phyloP scores from a whole-genome alignment of 805 yeast species.

The Ogataea dorogensis region DNA sequence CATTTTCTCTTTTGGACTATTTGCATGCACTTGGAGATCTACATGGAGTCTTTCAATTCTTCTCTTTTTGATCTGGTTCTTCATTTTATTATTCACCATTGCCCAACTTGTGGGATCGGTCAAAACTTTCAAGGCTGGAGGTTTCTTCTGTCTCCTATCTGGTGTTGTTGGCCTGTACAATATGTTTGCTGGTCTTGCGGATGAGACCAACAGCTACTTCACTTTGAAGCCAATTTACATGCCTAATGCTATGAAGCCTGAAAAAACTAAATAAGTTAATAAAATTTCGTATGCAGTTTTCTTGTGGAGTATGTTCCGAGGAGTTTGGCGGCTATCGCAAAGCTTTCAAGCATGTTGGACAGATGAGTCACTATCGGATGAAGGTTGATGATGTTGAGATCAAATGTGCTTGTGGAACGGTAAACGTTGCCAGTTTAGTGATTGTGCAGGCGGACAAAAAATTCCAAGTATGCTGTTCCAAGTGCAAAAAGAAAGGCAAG shows the following conservation, averaged over 20 bases:
- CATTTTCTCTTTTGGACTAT: slow-evolving; percentile 45
- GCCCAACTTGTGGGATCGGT: slow-evolving; percentile 40
- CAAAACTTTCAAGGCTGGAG: slow-evolving; percentile 43
- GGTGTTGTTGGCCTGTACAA: slow-evolving; percentile 47
- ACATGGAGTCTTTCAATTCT: slow-evolving; percentile 41
- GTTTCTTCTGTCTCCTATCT: slow-evolving; percentile 44
- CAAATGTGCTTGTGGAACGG: slow-evolving; percentile 10
- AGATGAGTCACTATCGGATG: slow-evolving; percentile 8
- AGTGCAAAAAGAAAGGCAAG: slow-evolving; percentile 5
- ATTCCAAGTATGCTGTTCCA: slow-evolving; percentile 9
- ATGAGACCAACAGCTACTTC: slow-evolving; percentile 56
- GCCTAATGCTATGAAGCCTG: slow-evolving; percentile 39
- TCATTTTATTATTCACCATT: slow-evolving; percentile 45
- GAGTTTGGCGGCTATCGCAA: slow-evolving; percentile 9
- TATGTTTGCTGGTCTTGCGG: slow-evolving; percentile 47
- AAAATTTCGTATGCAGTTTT: slow-evolving; percentile 3
- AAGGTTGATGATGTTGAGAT: neutral
- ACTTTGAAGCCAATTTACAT: slow-evolving; percentile 47
- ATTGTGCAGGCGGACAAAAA: slow-evolving; percentile 9
- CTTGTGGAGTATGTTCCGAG: slow-evolving; percentile 14
- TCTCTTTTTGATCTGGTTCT: slow-evolving; percentile 44
- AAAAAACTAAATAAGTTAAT: slow-evolving; percentile 3
- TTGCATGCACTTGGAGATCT: slow-evolving; percentile 48
- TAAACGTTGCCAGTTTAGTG: slow-evolving; percentile 10
- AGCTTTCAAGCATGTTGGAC: slow-evolving; percentile 8